phyloP scores from a whole-genome alignment of 2,329 filamentous ascomycete species.

The Fusarium zealandicum region DNA sequence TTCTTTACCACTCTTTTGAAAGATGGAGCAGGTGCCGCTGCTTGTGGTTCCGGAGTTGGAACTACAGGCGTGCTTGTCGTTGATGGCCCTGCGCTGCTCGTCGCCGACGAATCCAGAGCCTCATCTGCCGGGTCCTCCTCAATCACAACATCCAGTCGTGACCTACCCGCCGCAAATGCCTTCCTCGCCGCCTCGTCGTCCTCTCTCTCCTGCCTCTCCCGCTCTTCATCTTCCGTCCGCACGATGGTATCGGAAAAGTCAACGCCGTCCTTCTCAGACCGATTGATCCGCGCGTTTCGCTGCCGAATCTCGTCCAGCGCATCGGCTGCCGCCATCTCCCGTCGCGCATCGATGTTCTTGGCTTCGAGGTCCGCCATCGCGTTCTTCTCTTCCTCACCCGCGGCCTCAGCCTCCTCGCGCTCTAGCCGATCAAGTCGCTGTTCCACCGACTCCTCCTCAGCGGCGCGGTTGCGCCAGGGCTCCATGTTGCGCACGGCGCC shows the following conservation, averaged over 20 bases:
- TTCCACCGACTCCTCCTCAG: slow-evolving; percentile 82
- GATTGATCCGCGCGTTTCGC: slow-evolving; percentile 85
- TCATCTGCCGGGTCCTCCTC: slow-evolving; percentile 50
- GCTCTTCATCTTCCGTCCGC: slow-evolving; percentile 64
- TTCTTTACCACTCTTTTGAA: slow-evolving; percentile 83
- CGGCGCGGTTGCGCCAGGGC: slow-evolving; percentile 74
- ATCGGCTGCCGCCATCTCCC: slow-evolving; percentile 96
- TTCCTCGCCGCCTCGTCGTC: slow-evolving; percentile 80
- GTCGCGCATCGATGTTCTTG: slow-evolving; percentile 90
- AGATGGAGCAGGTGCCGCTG: slow-evolving; percentile 59
- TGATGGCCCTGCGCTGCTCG: slow-evolving; percentile 25
- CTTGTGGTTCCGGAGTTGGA: slow-evolving; percentile 34
- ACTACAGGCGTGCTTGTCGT: slow-evolving; percentile 22
- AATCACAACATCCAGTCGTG: slow-evolving; percentile 61
- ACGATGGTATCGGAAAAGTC: slow-evolving; percentile 65
- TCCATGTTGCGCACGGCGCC: slow-evolving; percentile 95
- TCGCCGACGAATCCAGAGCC: slow-evolving; percentile 14
- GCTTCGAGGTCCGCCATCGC: slow-evolving; percentile 95
- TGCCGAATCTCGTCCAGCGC: slow-evolving; percentile 94
- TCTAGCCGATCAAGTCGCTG: slow-evolving; percentile 86
- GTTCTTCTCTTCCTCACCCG: slow-evolving; percentile 75
- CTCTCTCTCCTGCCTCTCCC: slow-evolving; percentile 75
- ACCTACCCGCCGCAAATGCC: slow-evolving; percentile 74
- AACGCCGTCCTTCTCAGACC: slow-evolving; percentile 72
- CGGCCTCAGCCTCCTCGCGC: slow-evolving; percentile 70